Conservation (phyloP, 176 grass and related monocot genomes). For the Carex myosuroides region DNA sequence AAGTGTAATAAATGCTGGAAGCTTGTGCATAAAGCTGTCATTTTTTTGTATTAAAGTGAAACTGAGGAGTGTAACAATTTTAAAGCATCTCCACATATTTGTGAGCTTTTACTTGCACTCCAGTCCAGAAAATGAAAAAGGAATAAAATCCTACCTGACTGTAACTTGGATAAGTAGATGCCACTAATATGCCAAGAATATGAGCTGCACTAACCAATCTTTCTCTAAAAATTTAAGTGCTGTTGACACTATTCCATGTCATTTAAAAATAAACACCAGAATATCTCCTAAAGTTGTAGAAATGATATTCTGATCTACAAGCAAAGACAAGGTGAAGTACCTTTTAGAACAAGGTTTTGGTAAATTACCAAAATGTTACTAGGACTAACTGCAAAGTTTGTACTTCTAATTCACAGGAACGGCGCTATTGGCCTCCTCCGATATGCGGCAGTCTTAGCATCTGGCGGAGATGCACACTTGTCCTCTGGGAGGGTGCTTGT, state of each 20-base stretch:
- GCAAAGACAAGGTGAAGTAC: background rate
- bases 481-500: conserved; percentile 83
- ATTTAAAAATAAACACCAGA: background rate
- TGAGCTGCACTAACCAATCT: background rate
- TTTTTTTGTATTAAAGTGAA: background rate
- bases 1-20: background rate
- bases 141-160: background rate
- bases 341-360: background rate
- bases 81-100: background rate
- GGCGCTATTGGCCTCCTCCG: conserved; percentile 74
- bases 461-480: conserved; percentile 94
- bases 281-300: background rate
- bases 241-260: background rate
- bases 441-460: conserved; percentile 85
- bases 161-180: conserved; percentile 7
- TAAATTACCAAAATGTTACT: background rate
- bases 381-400: conserved; percentile 7
- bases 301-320: conserved; percentile 4
- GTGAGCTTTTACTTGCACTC: background rate
- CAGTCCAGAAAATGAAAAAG: background rate
- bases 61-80: background rate
- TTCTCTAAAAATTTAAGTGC: background rate
- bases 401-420: conserved; percentile 33
- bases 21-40: background rate
- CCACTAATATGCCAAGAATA: background rate